These are phyloP conservation scores for Fusarium tupiense DNA, from an alignment of 2,329 filamentous ascomycete genomes.

Conservation along the genomic window DNA sequence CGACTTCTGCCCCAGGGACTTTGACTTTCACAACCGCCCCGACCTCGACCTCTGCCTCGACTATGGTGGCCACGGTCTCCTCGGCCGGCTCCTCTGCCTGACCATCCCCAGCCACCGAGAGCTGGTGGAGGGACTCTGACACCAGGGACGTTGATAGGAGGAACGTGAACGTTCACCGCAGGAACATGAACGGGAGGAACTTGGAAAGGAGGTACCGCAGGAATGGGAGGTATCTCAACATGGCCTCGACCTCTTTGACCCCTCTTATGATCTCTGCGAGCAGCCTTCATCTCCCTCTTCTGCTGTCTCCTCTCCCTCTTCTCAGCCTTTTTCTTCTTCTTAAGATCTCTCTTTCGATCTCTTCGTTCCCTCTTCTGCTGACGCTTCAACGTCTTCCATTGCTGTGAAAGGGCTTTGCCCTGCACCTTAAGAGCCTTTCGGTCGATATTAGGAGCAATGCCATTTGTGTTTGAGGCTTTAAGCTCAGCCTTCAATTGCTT, in stretches of 20 bases:
- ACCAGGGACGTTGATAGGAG: background rate
- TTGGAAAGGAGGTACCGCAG: conserved; percentile 5
- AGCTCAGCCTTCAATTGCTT: conserved; percentile 55
- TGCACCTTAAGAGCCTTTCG: conserved; percentile 53
- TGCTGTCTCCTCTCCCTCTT: conserved; percentile 47
- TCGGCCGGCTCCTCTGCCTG: conserved; percentile 14
- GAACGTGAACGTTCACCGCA: background rate
- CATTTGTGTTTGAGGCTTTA: conserved; percentile 48
- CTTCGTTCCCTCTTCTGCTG: conserved; percentile 45
- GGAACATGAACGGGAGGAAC: conserved; percentile 2
- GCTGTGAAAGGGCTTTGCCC: conserved; percentile 55
- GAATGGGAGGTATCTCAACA: conserved; percentile 4
- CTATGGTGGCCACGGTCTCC: conserved; percentile 9
- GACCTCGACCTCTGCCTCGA: background rate
- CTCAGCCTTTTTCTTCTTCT: conserved; percentile 45
- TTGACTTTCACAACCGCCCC: conserved; percentile 21
- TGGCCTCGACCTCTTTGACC: conserved; percentile 19
- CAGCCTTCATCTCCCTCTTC: conserved; percentile 44
- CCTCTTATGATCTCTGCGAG: conserved; percentile 45
- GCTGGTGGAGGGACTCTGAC: conserved; percentile 5
- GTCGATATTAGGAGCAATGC: conserved; percentile 19
- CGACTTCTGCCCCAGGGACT: conserved; percentile 10
- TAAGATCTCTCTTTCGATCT: conserved; percentile 46
- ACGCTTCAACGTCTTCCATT: conserved; percentile 52
- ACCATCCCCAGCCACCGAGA: conserved; percentile 7